These are phyloP conservation scores for Colletotrichum paranaense DNA, from an alignment of 2,329 filamentous ascomycete species.

Conservation along the genomic window DNA sequence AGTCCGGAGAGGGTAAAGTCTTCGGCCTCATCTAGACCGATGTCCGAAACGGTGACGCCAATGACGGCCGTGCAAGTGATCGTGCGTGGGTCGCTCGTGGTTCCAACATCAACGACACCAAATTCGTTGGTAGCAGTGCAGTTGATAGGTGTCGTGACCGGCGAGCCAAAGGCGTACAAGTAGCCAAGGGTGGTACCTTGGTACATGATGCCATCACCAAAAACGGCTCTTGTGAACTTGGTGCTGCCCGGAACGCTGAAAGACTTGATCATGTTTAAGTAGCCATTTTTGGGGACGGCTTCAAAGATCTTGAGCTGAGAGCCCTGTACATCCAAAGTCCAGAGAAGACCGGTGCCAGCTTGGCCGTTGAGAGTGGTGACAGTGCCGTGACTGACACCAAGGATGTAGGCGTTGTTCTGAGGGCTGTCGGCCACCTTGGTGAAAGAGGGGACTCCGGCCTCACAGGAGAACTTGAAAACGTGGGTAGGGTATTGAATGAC, in stretches of 20 bases:
- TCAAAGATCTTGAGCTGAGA: slow-evolving; percentile 64
- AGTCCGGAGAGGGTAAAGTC: slow-evolving; percentile 51
- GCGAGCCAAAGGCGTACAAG: slow-evolving; percentile 67
- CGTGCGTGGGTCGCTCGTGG: slow-evolving; percentile 38
- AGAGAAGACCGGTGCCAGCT: slow-evolving; percentile 65
- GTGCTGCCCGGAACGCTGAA: slow-evolving; percentile 63
- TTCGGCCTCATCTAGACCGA: slow-evolving; percentile 47
- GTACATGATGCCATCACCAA: slow-evolving; percentile 67
- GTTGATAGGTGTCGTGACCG: slow-evolving; percentile 64
- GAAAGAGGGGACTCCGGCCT: slow-evolving; percentile 61
- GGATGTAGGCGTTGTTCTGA: slow-evolving; percentile 60
- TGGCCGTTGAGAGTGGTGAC: slow-evolving; percentile 65
- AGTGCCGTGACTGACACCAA: slow-evolving; percentile 68
- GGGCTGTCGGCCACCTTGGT: slow-evolving; percentile 63
- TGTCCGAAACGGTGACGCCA: slow-evolving; percentile 51
- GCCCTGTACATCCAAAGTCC: slow-evolving; percentile 67
- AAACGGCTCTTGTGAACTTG: slow-evolving; percentile 69
- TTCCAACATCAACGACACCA: slow-evolving; percentile 46
- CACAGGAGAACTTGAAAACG: slow-evolving; percentile 68
- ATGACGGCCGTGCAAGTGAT: slow-evolving; percentile 62
- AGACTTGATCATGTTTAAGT: slow-evolving; percentile 59
- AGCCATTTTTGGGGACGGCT: slow-evolving; percentile 58
- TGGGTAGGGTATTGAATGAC: slow-evolving; percentile 65
- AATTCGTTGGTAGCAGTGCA: slow-evolving; percentile 63
- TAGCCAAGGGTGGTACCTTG: slow-evolving; percentile 62